Base-by-base conservation (phyloP, 1,284 basidiomycete genomes). In the Boletus semigastroideus region DNA sequence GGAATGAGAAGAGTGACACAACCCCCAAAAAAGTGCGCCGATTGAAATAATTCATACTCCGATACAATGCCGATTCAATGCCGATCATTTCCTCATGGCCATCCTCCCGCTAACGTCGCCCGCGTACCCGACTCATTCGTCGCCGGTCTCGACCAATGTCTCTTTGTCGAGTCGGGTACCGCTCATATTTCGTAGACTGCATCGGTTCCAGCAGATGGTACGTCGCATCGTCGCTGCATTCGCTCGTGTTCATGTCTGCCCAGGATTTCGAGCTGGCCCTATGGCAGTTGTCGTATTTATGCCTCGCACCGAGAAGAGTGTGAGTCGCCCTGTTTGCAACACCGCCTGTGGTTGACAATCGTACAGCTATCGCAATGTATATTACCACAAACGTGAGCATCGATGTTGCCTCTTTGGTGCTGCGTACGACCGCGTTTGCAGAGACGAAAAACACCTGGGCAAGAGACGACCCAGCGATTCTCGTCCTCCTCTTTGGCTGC, bases 371-470 rank as follows among this genome's bases (percentile, higher is more conserved):
- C 83, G 90, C 44, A 92, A 94, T 71, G 92, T 94, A 8, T 94
- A 94, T 65, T 94, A 92, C 64, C 92, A 94, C 73, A 92, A 93
- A 74, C 90, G 89, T 91, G 31, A 54, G 58, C 46, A 13, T 17
- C 22, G n/a, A n/a, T 1, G 3, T 28, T 31, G 3, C 25, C 5
- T 22, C 1, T 11, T 11, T 48, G 28, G 33, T 8, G 6, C 20
- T 3, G 10, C 17, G 20, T 49, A 17, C 49, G 42, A 58, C 33
- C 38, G 25, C 13, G 37, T 51, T 39, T 31, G 27, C 65, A 91
- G 92, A 97, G 76, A 98, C 94, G n/a, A 97, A 97, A 78, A 97
- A 98, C 69, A 92, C 90, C 6, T 97, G 94, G 94, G 92, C 94
- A 22, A 78, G 94, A 68, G 94, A 98, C 69, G 94, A 97, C 68